phyloP scores from a whole-genome alignment of 768 basidiomycete species.

The Leccinum longicurvipes region DNA sequence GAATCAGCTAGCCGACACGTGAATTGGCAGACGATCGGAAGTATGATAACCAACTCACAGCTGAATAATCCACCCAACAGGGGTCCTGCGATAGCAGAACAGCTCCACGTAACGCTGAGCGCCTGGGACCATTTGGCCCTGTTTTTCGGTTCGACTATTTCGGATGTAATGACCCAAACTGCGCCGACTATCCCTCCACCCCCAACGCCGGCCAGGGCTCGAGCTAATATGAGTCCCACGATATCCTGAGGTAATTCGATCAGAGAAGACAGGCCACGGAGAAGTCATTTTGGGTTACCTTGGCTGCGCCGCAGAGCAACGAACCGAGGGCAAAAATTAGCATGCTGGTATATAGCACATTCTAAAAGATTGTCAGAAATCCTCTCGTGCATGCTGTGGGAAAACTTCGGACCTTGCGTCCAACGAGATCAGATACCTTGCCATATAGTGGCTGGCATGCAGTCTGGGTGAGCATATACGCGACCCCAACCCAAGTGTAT shows the following conservation, averaged over 20 bases:
- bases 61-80: conserved; percentile 82
- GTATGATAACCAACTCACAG: conserved; percentile 40
- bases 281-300: conserved; percentile 41
- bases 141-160: conserved; percentile 67
- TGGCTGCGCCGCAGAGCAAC: conserved; percentile 71
- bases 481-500: conserved; percentile 84
- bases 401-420: conserved; percentile 59
- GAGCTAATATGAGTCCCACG: conserved; percentile 63
- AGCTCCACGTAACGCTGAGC: conserved; percentile 81
- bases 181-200: conserved; percentile 83
- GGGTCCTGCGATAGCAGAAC: conserved; percentile 81
- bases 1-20: conserved; percentile 29
- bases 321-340: conserved; percentile 73
- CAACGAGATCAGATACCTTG: conserved; percentile 72
- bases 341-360: conserved; percentile 70
- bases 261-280: conserved; percentile 16
- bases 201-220: conserved; percentile 71
- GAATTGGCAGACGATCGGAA: conserved; percentile 16
- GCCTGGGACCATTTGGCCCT: conserved; percentile 85
- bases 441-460: conserved; percentile 84
- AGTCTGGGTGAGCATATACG: conserved; percentile 85
- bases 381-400: conserved; percentile 1
- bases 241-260: conserved; percentile 32
- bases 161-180: conserved; percentile 85
- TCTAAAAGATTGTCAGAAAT: conserved; percentile 37